Evolutionary conservation across 805 yeast genomes (phyloP), one percentile per base, ranked within the genome.

Genomic region (Scheffersomyces amazonensis): DNA sequence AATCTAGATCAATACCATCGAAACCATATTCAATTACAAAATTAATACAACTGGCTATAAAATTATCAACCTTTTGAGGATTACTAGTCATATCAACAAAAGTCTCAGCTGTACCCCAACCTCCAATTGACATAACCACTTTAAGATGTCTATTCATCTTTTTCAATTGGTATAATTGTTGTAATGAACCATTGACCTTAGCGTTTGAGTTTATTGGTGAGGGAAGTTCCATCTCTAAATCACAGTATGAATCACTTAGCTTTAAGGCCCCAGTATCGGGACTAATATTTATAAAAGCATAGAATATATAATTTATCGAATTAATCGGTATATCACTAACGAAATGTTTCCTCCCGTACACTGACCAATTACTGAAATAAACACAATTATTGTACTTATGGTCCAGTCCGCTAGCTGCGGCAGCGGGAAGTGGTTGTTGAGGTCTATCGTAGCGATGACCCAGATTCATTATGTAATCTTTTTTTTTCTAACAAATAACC

Each of bases 1-100:
- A 91, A 62, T 91, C 99, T 20, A 91, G 64, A 58, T 93, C 98
- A 32, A 91, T 65, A 0, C 99, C 98, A 57, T 93, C 97, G 52
- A 93, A 81, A 0, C 84, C 82, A 53, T 77, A 75, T 31, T 69
- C 60, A 2, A 58, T 39, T 56, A 87, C 66, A 17, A 76, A 58
- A 0, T 60, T 56, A 0, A 76, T 65, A 1, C 80, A 64, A 0
- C 83, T 68, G 1, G 52, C 35, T 2, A 80, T 74, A 56, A 90
- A 87, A 0, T 31, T 54, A 1, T 55, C 52, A 6, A 81, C 44
- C 16, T 60, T 58, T 2, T 22, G 12, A 1, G 32, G 36, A 25
- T 54, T 48, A 1, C 41, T 33, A 2, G 57, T 51, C 1, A 71
- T 43, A 0, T 63, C 56, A 16, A 56, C 56, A 40, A 75, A 71